Evolutionary conservation across 2,329 filamentous ascomycete genomes (phyloP).

Genomic region (Cercospora zeae-maydis): DNA sequence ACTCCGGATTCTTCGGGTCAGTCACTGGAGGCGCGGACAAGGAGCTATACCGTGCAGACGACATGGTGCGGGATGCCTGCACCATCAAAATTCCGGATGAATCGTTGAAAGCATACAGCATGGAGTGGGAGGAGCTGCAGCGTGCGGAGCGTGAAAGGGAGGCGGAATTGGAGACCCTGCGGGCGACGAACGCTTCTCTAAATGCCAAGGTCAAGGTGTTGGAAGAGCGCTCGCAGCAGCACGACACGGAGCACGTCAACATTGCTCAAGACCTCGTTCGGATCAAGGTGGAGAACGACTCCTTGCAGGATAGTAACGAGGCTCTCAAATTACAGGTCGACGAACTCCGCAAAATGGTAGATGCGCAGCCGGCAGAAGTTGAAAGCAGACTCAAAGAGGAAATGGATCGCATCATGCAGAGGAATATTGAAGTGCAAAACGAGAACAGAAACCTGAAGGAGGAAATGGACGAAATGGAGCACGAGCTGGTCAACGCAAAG

Average conservation of each 20-base stretch:
- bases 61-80: constrained; percentile 89
- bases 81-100: constrained; percentile 80
- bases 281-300: constrained; percentile 89
- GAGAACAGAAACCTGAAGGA: constrained; percentile 87
- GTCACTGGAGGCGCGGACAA: constrained; percentile 87
- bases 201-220: constrained; percentile 75
- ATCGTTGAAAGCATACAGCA: constrained; percentile 72
- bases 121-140: constrained; percentile 90
- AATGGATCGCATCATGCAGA: constrained; percentile 86
- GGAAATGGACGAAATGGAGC: constrained; percentile 86
- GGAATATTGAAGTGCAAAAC: constrained; percentile 89
- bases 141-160: constrained; percentile 78
- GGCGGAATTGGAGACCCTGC: constrained; percentile 71
- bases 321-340: constrained; percentile 77
- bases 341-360: constrained; percentile 80
- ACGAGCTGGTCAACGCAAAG: constrained; percentile 87
- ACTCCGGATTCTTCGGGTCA: constrained; percentile 95
- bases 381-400: constrained; percentile 73
- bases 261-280: constrained; percentile 88
- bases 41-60: constrained; percentile 91
- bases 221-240: constrained; percentile 82
- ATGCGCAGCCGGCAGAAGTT: constrained; percentile 83
- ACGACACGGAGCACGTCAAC: constrained; percentile 84
- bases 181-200: constrained; percentile 62
- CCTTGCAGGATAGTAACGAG: constrained; percentile 85